Conservation (phyloP, 2,329 filamentous ascomycete genomes). For the Colletotrichum karsti region DNA sequence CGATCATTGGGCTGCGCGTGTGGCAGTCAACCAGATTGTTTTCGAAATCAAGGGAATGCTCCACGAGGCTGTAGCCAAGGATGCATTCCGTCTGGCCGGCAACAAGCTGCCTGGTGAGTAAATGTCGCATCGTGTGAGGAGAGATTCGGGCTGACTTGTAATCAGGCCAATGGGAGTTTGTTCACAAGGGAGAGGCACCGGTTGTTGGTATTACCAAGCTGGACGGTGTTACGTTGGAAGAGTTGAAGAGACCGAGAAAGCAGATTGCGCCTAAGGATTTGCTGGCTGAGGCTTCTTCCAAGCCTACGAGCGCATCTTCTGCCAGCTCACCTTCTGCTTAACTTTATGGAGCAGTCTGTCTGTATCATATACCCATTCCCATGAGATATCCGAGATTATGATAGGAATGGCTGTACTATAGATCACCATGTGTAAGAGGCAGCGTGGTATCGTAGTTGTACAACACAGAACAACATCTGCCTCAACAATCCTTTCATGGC, state of each 20-base stretch:
- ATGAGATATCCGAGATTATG: neutral
- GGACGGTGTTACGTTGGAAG: slow-evolving; percentile 82
- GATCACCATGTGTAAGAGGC: neutral
- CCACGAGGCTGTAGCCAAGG: slow-evolving; percentile 92
- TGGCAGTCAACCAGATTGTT: slow-evolving; percentile 89
- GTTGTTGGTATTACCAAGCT: slow-evolving; percentile 94
- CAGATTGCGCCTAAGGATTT: slow-evolving; percentile 60
- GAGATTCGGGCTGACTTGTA: slow-evolving; percentile 31
- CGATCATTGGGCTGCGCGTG: slow-evolving; percentile 92
- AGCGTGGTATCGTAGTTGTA: neutral
- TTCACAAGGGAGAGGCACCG: slow-evolving; percentile 88
- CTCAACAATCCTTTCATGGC: neutral
- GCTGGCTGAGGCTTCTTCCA: slow-evolving; percentile 42
- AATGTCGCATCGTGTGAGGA: too few species aligned
- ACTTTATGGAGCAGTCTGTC: neutral
- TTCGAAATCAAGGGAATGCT: slow-evolving; percentile 92
- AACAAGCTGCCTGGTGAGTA: slow-evolving; percentile 90
- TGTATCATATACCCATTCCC: slow-evolving; percentile 8
- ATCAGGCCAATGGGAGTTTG: slow-evolving; percentile 86
- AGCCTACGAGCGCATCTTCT: slow-evolving; percentile 41
- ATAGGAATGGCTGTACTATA: slow-evolving; percentile 25
- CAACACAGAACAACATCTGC: neutral
- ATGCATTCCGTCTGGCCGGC: slow-evolving; percentile 92
- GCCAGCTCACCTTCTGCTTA: slow-evolving; percentile 43
- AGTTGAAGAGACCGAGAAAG: slow-evolving; percentile 82